Evolutionary conservation across 1,284 basidiomycete genomes (phyloP), one percentile per base, ranked within the genome.

Genomic region (Phellinidium pouzarii): DNA sequence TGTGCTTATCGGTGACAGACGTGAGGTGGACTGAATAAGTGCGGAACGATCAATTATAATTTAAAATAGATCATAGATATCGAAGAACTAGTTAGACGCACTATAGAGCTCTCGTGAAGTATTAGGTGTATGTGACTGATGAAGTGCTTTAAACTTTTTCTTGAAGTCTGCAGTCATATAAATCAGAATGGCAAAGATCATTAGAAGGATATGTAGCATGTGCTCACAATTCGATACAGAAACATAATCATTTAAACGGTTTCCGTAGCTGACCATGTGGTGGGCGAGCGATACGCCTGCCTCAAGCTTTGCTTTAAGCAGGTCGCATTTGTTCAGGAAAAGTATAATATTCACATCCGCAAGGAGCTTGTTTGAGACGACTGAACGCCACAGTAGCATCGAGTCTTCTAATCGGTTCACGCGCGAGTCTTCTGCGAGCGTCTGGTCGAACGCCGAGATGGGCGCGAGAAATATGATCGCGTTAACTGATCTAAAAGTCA

Each of bases 381-480:
- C 77, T 0, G 71, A 66, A 61, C 76, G 80, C 84, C 86, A 90
- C 11, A 89, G 68, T 25, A 78, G 64, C 47, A 90, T 69, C 1
- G 86, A 87, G 65, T 90, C 87, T 62, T 89, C 84, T 20, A 91
- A 63, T 54, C 87, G 74, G 64, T 90, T 90, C 23, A 86, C 79
- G 42, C 68, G 71, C 8, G 75, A 68, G 61, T 89, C 85, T 84
- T 90, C 87, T 12, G 77, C 71, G 50, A 90, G 74, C 41, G 85
- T 78, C 69, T 90, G 87, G 69, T 90, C 87, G 61, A 90, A 91
- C 22, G 82, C 84, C 41, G 87, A 89, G 55, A 90, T 87, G 23
- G 87, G 87, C 37, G 84, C 87, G 52, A 90, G 75, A 68, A 90
- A 91, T 55, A 91, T 90, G 62, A 91, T 86, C 38, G 85, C 85